phyloP scores from a whole-genome alignment of 1,284 basidiomycete species.

The Macrocystidia cucumis region DNA sequence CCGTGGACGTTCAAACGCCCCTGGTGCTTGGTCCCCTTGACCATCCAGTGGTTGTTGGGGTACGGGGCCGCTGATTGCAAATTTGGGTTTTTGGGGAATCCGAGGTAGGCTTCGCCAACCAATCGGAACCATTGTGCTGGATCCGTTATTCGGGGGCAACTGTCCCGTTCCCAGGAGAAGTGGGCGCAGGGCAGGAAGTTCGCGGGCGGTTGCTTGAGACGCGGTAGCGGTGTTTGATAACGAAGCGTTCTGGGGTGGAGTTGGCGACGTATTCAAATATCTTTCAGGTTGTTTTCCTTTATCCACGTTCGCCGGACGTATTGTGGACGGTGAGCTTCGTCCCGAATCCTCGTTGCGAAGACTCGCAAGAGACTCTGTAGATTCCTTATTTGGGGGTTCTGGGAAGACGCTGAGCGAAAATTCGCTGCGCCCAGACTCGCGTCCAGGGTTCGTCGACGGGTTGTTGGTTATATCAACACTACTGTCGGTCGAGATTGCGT shows the following conservation, averaged over 20 bases:
- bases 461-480: slow-evolving; percentile 16
- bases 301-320: too few relatives aligned
- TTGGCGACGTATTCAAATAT: too few relatives aligned
- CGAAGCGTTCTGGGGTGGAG: too few relatives aligned
- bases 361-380: slow-evolving; percentile 9
- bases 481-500: slow-evolving; percentile 7
- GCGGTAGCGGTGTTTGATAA: neutral
- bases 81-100: too few relatives aligned
- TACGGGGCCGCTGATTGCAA: slow-evolving; percentile 26
- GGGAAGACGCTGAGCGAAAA: slow-evolving; percentile 69
- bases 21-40: slow-evolving; percentile 21
- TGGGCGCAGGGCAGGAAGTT: slow-evolving; percentile 13
- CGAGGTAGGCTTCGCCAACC: slow-evolving; percentile 14
- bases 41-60: slow-evolving; percentile 13
- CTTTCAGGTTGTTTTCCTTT: too few relatives aligned
- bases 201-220: slow-evolving; percentile 1
- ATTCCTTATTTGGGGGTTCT: slow-evolving; percentile 39
- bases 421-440: slow-evolving; percentile 41
- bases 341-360: too few relatives aligned
- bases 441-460: slow-evolving; percentile 20
- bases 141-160: slow-evolving; percentile 9
- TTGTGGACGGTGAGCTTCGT: too few relatives aligned
- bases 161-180: slow-evolving; percentile 18
- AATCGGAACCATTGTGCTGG: slow-evolving; percentile 19
- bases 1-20: slow-evolving; percentile 35